Percentiles rank a stretch among this genome's conserved stretches.
These are phyloP conservation scores for Beauveria varroae DNA, from an alignment of 2,329 filamentous ascomycete species.

Conservation along the genomic window DNA sequence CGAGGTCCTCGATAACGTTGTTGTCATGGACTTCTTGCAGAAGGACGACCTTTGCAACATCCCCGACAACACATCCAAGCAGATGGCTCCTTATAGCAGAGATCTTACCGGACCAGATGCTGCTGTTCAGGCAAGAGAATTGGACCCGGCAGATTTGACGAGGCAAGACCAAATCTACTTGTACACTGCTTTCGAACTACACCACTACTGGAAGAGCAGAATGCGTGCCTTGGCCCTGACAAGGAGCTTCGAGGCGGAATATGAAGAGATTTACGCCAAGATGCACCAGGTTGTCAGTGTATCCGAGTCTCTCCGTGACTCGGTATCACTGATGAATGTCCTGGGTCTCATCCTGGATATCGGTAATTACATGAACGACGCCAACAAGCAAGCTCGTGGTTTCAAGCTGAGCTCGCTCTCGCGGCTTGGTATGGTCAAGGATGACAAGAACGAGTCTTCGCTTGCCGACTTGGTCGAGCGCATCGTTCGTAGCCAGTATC, in stretches of 20 bases:
- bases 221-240: constrained; percentile 87
- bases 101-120: constrained; percentile 92
- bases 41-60: constrained; percentile 90
- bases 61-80: constrained; percentile 81
- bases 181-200: constrained; percentile 85
- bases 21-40: constrained; percentile 95
- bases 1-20: constrained; percentile 78
- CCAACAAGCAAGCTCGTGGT: constrained; percentile 94
- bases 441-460: constrained; percentile 96
- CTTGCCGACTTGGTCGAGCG: constrained; percentile 94
- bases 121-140: constrained; percentile 67
- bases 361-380: constrained; percentile 99
- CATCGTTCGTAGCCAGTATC: constrained; percentile 92
- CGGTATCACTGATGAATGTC: constrained; percentile 90
- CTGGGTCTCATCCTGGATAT: constrained; percentile 94
- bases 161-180: constrained; percentile 94
- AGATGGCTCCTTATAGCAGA: constrained; percentile 90
- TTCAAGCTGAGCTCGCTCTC: constrained; percentile 97
- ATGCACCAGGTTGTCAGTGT: constrained; percentile 79
- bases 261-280: constrained; percentile 83
- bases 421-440: constrained; percentile 93
- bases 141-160: constrained; percentile 81
- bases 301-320: constrained; percentile 84
- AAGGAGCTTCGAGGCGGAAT: constrained; percentile 76
- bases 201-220: constrained; percentile 97